Conservation (phyloP, 805 yeast species). For the Candida manassasensis region DNA sequence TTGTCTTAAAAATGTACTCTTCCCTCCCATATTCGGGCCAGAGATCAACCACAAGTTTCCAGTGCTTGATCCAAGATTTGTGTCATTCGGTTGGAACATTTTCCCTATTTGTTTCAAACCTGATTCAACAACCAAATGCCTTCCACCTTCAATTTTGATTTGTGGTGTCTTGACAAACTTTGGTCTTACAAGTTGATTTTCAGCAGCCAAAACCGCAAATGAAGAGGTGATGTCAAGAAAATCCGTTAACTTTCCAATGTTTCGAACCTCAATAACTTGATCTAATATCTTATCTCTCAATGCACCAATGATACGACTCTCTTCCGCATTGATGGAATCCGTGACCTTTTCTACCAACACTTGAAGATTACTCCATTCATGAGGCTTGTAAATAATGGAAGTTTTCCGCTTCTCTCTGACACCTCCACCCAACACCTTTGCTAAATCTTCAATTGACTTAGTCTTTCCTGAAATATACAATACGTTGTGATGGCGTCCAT, state of each 20-base stretch:
- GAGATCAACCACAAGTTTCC: slow-evolving; percentile 53
- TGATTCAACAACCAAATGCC: slow-evolving; percentile 85
- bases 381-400: slow-evolving; percentile 42
- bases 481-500: slow-evolving; percentile 35
- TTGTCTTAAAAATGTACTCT: slow-evolving; percentile 71
- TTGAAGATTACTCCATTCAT: slow-evolving; percentile 48
- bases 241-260: slow-evolving; percentile 50
- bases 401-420: slow-evolving; percentile 34
- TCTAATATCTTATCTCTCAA: slow-evolving; percentile 46
- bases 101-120: slow-evolving; percentile 49
- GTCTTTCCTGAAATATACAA: slow-evolving; percentile 43
- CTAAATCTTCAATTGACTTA: slow-evolving; percentile 20
- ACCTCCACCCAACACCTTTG: slow-evolving; percentile 17
- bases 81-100: slow-evolving; percentile 43
- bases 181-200: slow-evolving; percentile 65
- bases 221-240: slow-evolving; percentile 68
- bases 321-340: slow-evolving; percentile 51
- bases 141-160: slow-evolving; percentile 56
- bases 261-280: slow-evolving; percentile 43
- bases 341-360: slow-evolving; percentile 46
- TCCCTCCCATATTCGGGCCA: slow-evolving; percentile 91
- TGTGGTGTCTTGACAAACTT: slow-evolving; percentile 43
- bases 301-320: slow-evolving; percentile 45
- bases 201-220: slow-evolving; percentile 68
- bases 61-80: slow-evolving; percentile 18